A percentile compares a stretch with the other conserved stretches of the same genome.
phyloP scores from a whole-genome alignment of 768 basidiomycete genomes.

The Leccinum variicolor region DNA sequence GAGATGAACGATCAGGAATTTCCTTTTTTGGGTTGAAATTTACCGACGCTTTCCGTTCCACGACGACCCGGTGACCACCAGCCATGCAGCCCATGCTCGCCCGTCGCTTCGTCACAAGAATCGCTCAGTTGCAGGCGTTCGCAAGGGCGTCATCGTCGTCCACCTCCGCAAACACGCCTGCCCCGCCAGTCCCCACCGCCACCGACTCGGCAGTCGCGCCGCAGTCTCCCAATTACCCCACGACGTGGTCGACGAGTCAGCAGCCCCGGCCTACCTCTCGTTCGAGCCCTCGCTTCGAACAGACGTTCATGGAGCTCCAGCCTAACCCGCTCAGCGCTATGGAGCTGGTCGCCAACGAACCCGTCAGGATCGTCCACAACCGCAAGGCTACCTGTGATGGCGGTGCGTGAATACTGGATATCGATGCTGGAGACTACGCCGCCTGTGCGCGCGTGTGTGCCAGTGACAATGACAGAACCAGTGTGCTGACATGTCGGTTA shows the following conservation, averaged over 20 bases:
- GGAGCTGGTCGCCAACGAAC: conserved; percentile 84
- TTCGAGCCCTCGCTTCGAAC: conserved; percentile 85
- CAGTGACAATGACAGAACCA: neutral
- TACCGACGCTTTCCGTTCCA: neutral
- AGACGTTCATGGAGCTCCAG: conserved; percentile 83
- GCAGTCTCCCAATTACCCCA: conserved; percentile 81
- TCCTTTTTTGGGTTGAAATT: conserved; percentile 15
- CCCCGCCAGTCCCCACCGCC: conserved; percentile 10
- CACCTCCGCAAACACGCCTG: conserved; percentile 11
- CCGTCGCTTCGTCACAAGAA: conserved; percentile 24
- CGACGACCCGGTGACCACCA: conserved; percentile 1
- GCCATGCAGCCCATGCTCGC: conserved; percentile 28
- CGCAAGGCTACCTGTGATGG: conserved; percentile 93
- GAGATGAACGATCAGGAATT: neutral
- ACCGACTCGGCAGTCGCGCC: conserved; percentile 36
- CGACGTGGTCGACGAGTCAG: conserved; percentile 87
- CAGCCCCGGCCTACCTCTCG: conserved; percentile 56
- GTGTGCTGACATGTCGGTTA: conserved; percentile 32
- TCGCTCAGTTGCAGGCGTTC: conserved; percentile 11
- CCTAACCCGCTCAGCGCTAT: conserved; percentile 89
- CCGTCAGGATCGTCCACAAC: conserved; percentile 75
- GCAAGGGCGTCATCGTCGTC: conserved; percentile 29
- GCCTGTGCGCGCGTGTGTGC: neutral
- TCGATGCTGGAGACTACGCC: neutral
- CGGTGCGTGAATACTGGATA: conserved; percentile 54